Evolutionary conservation across 2,329 filamentous ascomycete genomes (phyloP).

Genomic region (Monosporascus cannonballus): DNA sequence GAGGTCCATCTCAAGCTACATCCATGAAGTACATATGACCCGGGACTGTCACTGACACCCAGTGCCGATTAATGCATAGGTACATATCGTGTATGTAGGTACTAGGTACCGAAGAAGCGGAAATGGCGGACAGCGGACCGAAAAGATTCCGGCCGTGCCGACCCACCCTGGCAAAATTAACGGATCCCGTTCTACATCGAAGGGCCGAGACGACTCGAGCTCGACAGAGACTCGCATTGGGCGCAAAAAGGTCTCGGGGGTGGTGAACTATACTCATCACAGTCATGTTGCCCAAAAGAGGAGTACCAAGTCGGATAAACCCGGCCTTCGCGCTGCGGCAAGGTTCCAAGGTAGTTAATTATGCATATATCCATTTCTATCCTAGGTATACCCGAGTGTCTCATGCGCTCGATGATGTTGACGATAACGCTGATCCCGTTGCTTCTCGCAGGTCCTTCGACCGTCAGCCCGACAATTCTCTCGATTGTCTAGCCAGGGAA

Average conservation of each 20-base stretch:
- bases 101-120: background rate
- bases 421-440: background rate
- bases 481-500: slow-evolving; percentile 3
- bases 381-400: no score
- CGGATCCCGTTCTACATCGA: background rate
- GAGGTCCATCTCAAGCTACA: no score
- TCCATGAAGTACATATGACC: no score
- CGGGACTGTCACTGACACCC: no score
- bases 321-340: slow-evolving; percentile 35
- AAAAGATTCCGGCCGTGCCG: background rate
- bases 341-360: slow-evolving; percentile 5
- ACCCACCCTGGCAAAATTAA: background rate
- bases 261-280: slow-evolving; percentile 5
- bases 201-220: background rate
- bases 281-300: slow-evolving; percentile 50
- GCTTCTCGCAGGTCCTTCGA: background rate
- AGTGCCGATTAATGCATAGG: no score
- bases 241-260: background rate
- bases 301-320: slow-evolving; percentile 38
- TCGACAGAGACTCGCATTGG: background rate
- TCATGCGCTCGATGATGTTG: background rate
- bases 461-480: slow-evolving; percentile 14
- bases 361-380: slow-evolving; percentile 1
- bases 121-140: background rate
- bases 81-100: no score